A percentile compares a stretch with the other conserved stretches of the same genome.
Evolutionary conservation across 306 rosid genomes (phyloP).

Genomic region (Cicer yamashitae): DNA sequence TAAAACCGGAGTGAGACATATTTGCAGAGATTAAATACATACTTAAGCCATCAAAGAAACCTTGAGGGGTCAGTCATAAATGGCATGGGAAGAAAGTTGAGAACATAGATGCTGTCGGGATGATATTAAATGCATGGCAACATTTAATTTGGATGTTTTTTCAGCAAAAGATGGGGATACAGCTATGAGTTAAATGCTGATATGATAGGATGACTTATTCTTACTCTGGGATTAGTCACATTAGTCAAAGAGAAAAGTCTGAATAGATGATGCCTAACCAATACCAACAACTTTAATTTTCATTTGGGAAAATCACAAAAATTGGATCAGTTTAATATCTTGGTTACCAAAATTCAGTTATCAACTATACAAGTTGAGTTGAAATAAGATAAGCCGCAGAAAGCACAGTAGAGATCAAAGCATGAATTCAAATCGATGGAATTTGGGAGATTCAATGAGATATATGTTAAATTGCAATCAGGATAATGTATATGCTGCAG

Average conservation of each 20-base stretch:
- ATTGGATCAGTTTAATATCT: background rate
- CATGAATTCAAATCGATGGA: conserved; percentile 11
- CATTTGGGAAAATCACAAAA: conserved; percentile 23
- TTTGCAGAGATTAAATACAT: background rate
- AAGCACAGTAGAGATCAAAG: conserved; percentile 10
- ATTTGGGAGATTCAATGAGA: conserved; percentile 24
- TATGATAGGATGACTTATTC: conserved; percentile 25
- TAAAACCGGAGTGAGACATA: background rate
- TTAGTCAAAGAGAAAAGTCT: background rate
- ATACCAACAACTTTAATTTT: background rate
- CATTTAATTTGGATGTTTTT: background rate
- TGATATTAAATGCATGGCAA: conserved; percentile 2
- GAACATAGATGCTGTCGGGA: background rate
- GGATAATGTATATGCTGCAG: conserved; percentile 14
- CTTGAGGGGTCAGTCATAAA: background rate
- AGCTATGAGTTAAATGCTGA: background rate
- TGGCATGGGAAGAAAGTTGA: background rate
- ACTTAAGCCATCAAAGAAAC: background rate
- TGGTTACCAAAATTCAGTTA: background rate
- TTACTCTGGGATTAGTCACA: conserved; percentile 8
- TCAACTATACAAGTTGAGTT: conserved; percentile 16
- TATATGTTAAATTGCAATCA: conserved; percentile 25
- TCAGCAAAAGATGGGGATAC: background rate
- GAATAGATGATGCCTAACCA: background rate
- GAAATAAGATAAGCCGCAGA: conserved; percentile 18